Percentiles rank a stretch among this genome's conserved stretches.
Evolutionary conservation across 805 yeast genomes (phyloP).

Genomic region (Nakazawaea sp.): DNA sequence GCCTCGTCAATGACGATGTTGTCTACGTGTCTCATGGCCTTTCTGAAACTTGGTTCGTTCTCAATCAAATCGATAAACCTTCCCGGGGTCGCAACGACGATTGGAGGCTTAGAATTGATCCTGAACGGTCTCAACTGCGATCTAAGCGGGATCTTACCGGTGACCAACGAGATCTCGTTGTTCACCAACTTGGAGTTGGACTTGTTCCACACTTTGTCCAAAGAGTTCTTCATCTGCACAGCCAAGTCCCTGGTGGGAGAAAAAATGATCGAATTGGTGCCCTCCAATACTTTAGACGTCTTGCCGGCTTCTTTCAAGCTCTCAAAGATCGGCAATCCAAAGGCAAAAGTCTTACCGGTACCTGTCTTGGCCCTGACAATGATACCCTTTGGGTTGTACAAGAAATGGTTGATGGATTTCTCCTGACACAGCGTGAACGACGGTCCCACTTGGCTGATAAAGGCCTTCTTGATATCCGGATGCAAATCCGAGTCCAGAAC

Average conservation of each 20-base stretch:
- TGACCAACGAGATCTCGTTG: conserved; percentile 42
- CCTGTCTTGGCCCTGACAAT: conserved; percentile 93
- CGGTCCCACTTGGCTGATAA: conserved; percentile 32
- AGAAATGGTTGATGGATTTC: conserved; percentile 50
- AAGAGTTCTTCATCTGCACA: conserved; percentile 66
- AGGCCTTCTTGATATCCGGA: conserved; percentile 19
- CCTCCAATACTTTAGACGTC: conserved; percentile 19
- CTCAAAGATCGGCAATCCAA: conserved; percentile 74
- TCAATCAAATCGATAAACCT: conserved; percentile 59
- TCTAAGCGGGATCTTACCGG: conserved; percentile 56
- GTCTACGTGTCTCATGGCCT: conserved; percentile 45
- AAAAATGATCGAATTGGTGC: conserved; percentile 58
- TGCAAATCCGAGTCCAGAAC: conserved; percentile 22
- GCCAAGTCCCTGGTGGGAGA: conserved; percentile 94
- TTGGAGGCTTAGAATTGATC: conserved; percentile 36
- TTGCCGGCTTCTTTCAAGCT: conserved; percentile 32
- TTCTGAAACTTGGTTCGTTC: conserved; percentile 34
- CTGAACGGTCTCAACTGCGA: conserved; percentile 27
- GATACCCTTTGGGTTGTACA: conserved; percentile 48
- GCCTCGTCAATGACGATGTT: conserved; percentile 86
- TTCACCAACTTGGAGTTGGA: conserved; percentile 9
- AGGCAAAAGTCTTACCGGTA: conserved; percentile 91
- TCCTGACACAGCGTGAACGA: conserved; percentile 67
- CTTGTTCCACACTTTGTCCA: conserved; percentile 35
- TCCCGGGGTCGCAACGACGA: conserved; percentile 72